Evolutionary conservation across 2,329 filamentous ascomycete genomes (phyloP).

Genomic region (Emmonsiellopsis sp.): DNA sequence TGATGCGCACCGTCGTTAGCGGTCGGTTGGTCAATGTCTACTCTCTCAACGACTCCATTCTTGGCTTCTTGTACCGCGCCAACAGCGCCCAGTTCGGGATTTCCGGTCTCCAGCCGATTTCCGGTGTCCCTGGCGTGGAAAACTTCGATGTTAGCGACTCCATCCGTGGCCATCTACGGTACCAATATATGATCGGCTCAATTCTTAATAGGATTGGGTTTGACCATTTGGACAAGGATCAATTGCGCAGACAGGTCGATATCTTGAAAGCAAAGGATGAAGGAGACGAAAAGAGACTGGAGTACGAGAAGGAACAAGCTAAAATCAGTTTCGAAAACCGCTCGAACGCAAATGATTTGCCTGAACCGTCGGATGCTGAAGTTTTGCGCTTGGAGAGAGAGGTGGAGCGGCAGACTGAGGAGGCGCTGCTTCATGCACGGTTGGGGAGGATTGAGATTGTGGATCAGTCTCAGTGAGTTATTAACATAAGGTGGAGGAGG

Average conservation of each 20-base stretch:
- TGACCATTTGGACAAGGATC: constrained; percentile 50
- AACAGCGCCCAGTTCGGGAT: constrained; percentile 75
- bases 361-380: constrained; percentile 9
- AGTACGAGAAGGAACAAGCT: background rate
- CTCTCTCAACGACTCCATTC: constrained; percentile 76
- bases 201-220: constrained; percentile 60
- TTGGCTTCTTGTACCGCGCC: constrained; percentile 78
- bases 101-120: constrained; percentile 68
- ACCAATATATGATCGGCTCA: constrained; percentile 56
- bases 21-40: constrained; percentile 82
- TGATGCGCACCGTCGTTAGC: constrained; percentile 66
- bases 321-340: background rate
- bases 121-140: constrained; percentile 44
- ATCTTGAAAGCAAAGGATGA: constrained; percentile 29
- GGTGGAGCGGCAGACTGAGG: constrained; percentile 20
- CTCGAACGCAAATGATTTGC: no score
- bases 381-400: constrained; percentile 20
- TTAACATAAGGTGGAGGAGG: background rate
- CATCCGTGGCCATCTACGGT: constrained; percentile 60
- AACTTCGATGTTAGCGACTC: constrained; percentile 58
- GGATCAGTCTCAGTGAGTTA: background rate
- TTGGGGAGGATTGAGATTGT: constrained; percentile 10
- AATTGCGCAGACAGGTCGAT: constrained; percentile 35
- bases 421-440: constrained; percentile 16
- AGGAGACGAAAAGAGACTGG: constrained; percentile 17